phyloP scores from a whole-genome alignment of 495 filamentous ascomycete species.

The Astrocystis sublimbata region DNA sequence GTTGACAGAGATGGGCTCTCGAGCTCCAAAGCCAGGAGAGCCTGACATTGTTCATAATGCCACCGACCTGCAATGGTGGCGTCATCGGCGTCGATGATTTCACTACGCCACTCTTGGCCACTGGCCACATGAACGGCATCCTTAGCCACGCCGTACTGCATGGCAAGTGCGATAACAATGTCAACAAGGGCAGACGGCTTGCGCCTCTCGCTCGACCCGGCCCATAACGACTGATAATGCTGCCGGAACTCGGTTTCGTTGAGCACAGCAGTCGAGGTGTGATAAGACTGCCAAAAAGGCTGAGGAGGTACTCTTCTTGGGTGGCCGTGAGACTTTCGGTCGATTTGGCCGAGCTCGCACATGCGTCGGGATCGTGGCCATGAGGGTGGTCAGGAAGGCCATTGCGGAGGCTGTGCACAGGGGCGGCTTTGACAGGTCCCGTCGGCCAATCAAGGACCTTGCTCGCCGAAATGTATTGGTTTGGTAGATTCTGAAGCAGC shows the following conservation, averaged over 20 bases:
- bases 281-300: conserved; percentile 50
- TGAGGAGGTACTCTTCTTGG: conserved; percentile 49
- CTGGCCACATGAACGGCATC: neutral
- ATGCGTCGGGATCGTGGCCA: too few relatives aligned
- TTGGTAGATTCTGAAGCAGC: too few relatives aligned
- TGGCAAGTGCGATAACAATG: conserved; percentile 52
- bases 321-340: neutral
- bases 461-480: too few relatives aligned
- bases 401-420: too few relatives aligned
- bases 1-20: conserved; percentile 45
- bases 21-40: conserved; percentile 28
- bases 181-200: conserved; percentile 54
- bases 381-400: neutral
- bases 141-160: conserved; percentile 48
- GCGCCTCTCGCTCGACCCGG: conserved; percentile 23
- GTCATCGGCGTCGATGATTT: conserved; percentile 31
- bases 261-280: conserved; percentile 36
- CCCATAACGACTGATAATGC: conserved; percentile 52
- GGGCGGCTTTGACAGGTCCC: too few relatives aligned
- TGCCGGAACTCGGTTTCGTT: conserved; percentile 48
- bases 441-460: too few relatives aligned
- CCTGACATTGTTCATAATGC: conserved; percentile 40
- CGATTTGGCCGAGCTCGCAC: too few relatives aligned
- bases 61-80: conserved; percentile 46
- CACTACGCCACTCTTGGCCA: conserved; percentile 1